phyloP scores from a whole-genome alignment of 208 protist species.

The Trypanosoma vivax region DNA sequence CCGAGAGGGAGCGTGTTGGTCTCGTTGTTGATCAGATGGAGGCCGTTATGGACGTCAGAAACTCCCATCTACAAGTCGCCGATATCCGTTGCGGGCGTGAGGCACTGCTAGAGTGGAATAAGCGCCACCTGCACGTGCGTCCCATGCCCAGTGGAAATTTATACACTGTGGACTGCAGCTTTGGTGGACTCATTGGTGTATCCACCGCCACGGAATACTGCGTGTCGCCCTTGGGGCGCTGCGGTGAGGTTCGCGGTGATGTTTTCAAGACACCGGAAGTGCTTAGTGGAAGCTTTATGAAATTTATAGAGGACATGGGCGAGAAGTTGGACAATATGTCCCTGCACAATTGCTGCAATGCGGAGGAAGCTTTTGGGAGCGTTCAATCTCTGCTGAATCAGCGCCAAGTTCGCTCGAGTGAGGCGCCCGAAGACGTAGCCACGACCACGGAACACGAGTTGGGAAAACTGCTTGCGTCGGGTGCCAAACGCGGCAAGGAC shows the following conservation, averaged over 20 bases:
- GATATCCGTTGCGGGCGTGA: constrained; percentile 9
- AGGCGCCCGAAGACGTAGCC: too few species aligned
- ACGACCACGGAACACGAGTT: constrained; percentile 3
- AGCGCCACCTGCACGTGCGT: constrained; percentile 18
- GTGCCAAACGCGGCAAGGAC: constrained; percentile 2
- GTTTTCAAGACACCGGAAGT: constrained; percentile 23
- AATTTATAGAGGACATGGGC: constrained; percentile 25
- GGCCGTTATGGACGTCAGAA: constrained; percentile 10
- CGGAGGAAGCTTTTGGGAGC: too few species aligned
- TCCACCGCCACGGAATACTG: constrained; percentile 25
- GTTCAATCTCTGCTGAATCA: too few species aligned
- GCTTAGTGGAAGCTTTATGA: constrained; percentile 27
- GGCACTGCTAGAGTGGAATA: constrained; percentile 21
- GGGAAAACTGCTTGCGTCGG: not conserved
- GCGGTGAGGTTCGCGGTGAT: constrained; percentile 29
- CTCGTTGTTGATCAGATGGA: constrained; percentile 9
- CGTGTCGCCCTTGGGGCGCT: constrained; percentile 71
- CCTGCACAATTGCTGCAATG: constrained; percentile 14
- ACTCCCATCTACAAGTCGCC: constrained; percentile 3
- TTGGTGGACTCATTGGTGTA: constrained; percentile 40
- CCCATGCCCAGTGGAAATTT: constrained; percentile 7
- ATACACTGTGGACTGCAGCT: constrained; percentile 64
- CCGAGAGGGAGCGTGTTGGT: not conserved
- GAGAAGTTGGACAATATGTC: constrained; percentile 16
- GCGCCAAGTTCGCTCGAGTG: too few species aligned